Conservation (phyloP, 192 early-diverging fungal genomes). For the Anaeromyces robustus region DNA sequence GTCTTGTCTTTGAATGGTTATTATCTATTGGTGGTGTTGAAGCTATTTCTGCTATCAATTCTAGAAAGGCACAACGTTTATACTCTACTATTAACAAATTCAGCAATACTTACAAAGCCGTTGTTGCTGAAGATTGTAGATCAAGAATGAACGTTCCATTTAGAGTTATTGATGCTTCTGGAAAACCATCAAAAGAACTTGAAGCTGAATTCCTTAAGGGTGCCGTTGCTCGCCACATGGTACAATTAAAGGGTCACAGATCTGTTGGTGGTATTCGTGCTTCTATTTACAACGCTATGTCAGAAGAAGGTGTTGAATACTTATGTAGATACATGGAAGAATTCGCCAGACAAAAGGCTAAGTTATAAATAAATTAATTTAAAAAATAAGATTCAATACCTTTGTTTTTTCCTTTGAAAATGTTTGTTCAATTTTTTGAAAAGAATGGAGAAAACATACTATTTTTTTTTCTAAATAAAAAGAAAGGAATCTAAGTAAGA, state of each 20-base stretch:
- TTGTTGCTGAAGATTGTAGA: constrained; percentile 23
- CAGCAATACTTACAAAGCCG: constrained; percentile 10
- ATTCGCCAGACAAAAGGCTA: constrained; percentile 23
- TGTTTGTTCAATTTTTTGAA: too few species aligned
- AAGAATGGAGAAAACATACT: background rate
- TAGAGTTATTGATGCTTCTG: constrained; percentile 32
- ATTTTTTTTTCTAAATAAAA: background rate
- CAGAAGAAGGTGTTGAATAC: constrained; percentile 61
- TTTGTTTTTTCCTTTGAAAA: too few species aligned
- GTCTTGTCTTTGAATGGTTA: constrained; percentile 77
- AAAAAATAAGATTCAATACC: background rate
- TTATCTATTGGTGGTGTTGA: constrained; percentile 48
- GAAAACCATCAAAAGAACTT: constrained; percentile 25
- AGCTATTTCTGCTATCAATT: constrained; percentile 47
- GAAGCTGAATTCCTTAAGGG: constrained; percentile 67
- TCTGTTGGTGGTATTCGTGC: constrained; percentile 84
- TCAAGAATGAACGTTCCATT: constrained; percentile 90
- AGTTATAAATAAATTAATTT: background rate
- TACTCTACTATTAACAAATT: constrained; percentile 46
- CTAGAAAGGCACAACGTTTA: constrained; percentile 47
- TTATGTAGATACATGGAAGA: constrained; percentile 67
- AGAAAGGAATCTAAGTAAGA: background rate
- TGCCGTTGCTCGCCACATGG: constrained; percentile 59
- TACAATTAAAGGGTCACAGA: constrained; percentile 90
- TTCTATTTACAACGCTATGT: constrained; percentile 88